Evolutionary conservation across 2,329 filamentous ascomycete species (phyloP).

Genomic region (Ophiostoma himal-ulmi): DNA sequence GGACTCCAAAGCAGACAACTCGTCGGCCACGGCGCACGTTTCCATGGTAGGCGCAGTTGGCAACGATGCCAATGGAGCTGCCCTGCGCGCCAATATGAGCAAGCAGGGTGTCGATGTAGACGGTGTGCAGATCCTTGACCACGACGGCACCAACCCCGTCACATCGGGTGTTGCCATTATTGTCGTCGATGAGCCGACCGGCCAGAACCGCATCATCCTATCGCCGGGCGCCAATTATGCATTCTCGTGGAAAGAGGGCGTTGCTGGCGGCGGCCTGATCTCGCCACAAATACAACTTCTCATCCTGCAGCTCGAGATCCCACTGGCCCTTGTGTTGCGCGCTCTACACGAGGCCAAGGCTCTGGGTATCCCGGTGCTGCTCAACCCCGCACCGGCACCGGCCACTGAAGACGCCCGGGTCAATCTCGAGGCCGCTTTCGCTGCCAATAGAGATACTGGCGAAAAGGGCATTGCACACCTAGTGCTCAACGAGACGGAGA

Average conservation of each 20-base stretch:
- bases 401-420: conserved; percentile 50
- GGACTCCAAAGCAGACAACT: conserved; percentile 32
- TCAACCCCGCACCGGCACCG: conserved; percentile 67
- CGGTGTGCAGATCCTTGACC: conserved; percentile 42
- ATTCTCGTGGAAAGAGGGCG: conserved; percentile 35
- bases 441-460: background rate
- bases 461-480: conserved; percentile 53
- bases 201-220: conserved; percentile 72
- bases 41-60: conserved; percentile 72
- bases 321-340: conserved; percentile 46
- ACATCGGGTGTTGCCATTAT: conserved; percentile 71
- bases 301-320: conserved; percentile 57
- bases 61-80: conserved; percentile 57
- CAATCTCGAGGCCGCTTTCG: conserved; percentile 50
- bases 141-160: conserved; percentile 32
- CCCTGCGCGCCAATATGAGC: conserved; percentile 54
- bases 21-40: conserved; percentile 41
- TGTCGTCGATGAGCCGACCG: conserved; percentile 64
- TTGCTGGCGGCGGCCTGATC: conserved; percentile 29
- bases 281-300: conserved; percentile 47
- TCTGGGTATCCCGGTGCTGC: conserved; percentile 48
- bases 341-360: conserved; percentile 40
- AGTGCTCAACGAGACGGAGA: conserved; percentile 70
- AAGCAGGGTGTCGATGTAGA: conserved; percentile 57
- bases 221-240: conserved; percentile 64